Conservation (phyloP, 164 flowering plant species). For the Euptelea pleiosperma region DNA sequence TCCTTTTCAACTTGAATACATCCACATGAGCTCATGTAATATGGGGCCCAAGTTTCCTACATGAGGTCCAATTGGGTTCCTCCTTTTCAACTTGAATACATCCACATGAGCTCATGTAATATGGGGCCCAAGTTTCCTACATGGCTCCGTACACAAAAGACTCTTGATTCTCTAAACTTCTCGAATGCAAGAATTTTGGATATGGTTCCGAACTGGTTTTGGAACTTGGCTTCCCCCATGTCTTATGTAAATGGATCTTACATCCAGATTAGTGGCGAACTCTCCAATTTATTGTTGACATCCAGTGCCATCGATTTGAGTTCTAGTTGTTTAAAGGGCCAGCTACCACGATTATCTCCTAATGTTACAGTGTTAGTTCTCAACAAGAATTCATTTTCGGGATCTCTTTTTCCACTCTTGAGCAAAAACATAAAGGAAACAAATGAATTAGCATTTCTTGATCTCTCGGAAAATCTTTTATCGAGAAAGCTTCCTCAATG, state of each 20-base stretch:
- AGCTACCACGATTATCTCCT: background rate
- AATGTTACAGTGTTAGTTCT: background rate
- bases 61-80: background rate
- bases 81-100: background rate
- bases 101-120: background rate
- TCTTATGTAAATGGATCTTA: constrained; percentile 1
- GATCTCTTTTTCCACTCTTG: too few species aligned
- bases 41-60: background rate
- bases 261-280: constrained; percentile 7
- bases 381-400: background rate
- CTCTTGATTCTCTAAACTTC: background rate
- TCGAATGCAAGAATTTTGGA: constrained; percentile 7
- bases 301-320: background rate
- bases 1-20: too few species aligned
- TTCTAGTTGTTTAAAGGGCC: background rate
- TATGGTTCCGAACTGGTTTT: constrained; percentile 1
- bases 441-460: background rate
- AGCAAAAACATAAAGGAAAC: background rate
- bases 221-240: background rate
- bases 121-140: background rate
- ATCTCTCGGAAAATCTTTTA: constrained; percentile 10
- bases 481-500: constrained; percentile 15
- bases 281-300: background rate
- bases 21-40: too few species aligned
- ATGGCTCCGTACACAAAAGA: background rate